Percentiles rank a stretch among this genome's conserved stretches.
Conservation (phyloP, 805 yeast species). For the Blastobotrys attinorum region DNA sequence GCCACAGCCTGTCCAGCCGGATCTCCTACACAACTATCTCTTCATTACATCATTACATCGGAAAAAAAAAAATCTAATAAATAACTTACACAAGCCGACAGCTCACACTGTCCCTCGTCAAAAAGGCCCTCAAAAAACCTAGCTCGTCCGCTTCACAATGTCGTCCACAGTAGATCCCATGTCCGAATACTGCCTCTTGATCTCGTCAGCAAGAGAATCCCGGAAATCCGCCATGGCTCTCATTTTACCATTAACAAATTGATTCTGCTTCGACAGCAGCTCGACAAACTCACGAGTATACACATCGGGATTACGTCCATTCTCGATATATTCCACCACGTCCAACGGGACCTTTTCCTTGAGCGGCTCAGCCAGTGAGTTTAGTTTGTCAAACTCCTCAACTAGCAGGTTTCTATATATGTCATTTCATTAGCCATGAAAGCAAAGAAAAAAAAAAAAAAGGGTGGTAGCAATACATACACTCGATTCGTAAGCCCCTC, state of each 20-base stretch:
- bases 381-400: slow-evolving; percentile 26
- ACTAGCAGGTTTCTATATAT: slow-evolving; percentile 7
- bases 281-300: slow-evolving; percentile 96
- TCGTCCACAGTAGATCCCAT: slow-evolving; percentile 49
- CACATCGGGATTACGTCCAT: slow-evolving; percentile 94
- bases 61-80: no score
- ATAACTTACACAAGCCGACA: no score
- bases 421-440: background rate
- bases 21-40: no score
- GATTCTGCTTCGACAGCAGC: slow-evolving; percentile 83
- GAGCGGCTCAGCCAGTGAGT: slow-evolving; percentile 8
- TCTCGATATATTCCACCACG: slow-evolving; percentile 86
- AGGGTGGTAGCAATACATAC: no score
- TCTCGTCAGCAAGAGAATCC: slow-evolving; percentile 58
- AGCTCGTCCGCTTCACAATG: slow-evolving; percentile 22
- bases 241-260: slow-evolving; percentile 79
- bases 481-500: slow-evolving; percentile 39
- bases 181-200: slow-evolving; percentile 74
- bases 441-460: no score
- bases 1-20: no score
- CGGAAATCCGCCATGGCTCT: slow-evolving; percentile 57
- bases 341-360: slow-evolving; percentile 49
- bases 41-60: no score
- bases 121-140: no score
- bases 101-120: no score